Evolutionary conservation across 2,329 filamentous ascomycete species (phyloP).

Genomic region (Delphinella strobiligena): DNA sequence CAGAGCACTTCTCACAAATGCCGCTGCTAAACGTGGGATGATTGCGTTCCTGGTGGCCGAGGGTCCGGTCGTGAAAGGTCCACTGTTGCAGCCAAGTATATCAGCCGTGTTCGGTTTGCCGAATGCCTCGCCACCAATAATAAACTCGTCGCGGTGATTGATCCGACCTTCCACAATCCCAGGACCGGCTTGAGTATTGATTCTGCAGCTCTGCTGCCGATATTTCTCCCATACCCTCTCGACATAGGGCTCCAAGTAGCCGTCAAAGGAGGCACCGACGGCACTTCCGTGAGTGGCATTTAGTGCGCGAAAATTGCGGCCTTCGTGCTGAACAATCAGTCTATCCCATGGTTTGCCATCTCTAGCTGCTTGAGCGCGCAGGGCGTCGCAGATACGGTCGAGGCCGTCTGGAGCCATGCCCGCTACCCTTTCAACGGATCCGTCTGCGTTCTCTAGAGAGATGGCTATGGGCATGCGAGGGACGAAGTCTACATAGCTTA

Average conservation of each 20-base stretch:
- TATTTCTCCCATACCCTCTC: slow-evolving; percentile 40
- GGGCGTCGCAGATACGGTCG: slow-evolving; percentile 40
- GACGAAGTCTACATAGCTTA: slow-evolving; percentile 26
- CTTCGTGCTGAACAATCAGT: slow-evolving; percentile 36
- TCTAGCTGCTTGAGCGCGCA: slow-evolving; percentile 41
- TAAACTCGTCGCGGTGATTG: slow-evolving; percentile 24
- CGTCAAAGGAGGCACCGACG: slow-evolving; percentile 36
- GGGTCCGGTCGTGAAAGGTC: slow-evolving; percentile 43
- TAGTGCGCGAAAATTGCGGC: slow-evolving; percentile 30
- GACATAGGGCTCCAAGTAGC: slow-evolving; percentile 43
- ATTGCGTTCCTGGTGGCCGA: slow-evolving; percentile 44
- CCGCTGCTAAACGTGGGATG: slow-evolving; percentile 63
- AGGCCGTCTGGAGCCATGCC: slow-evolving; percentile 51
- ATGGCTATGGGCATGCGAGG: slow-evolving; percentile 29
- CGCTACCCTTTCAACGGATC: slow-evolving; percentile 36
- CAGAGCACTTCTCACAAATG: slow-evolving; percentile 64
- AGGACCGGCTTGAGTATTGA: slow-evolving; percentile 53
- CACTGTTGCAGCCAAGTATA: slow-evolving; percentile 56
- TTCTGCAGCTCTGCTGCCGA: slow-evolving; percentile 22
- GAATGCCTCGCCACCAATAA: slow-evolving; percentile 40
- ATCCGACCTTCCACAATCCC: slow-evolving; percentile 44
- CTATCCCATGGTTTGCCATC: slow-evolving; percentile 55
- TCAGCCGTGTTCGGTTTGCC: slow-evolving; percentile 47
- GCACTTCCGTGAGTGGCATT: slow-evolving; percentile 37
- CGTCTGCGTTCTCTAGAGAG: slow-evolving; percentile 24